Evolutionary conservation across 225 moss, liverwort and hornwort species (phyloP).

Genomic region (Bryoerythrophyllum caledonicum): DNA sequence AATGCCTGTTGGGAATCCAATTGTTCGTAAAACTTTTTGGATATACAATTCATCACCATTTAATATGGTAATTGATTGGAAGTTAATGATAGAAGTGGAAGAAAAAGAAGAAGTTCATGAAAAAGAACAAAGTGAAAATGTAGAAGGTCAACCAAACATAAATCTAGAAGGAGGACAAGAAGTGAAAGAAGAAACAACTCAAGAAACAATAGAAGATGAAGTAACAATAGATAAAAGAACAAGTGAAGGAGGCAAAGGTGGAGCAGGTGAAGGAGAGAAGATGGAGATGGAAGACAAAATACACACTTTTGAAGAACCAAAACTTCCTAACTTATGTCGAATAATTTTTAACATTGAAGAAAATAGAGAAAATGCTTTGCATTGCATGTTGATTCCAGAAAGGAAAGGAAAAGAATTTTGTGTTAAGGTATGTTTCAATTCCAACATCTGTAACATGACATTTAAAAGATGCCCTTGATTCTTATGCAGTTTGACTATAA

Average conservation of each 20-base stretch:
- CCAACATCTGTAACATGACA: too few relatives aligned
- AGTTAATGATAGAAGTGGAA: constrained; percentile 44
- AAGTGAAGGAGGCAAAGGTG: neutral
- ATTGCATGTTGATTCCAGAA: constrained; percentile 40
- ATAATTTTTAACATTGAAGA: constrained; percentile 58
- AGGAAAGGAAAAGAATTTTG: constrained; percentile 32
- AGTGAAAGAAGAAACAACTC: neutral
- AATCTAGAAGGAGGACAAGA: neutral
- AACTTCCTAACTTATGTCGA: constrained; percentile 22
- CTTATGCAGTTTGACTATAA: too few relatives aligned
- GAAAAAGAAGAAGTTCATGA: neutral
- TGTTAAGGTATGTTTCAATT: constrained; percentile 23
- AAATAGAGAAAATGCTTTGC: constrained; percentile 23
- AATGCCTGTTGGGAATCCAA: constrained; percentile 61
- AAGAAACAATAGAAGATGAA: neutral
- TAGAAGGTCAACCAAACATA: neutral
- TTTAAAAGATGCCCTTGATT: neutral
- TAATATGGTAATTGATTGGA: constrained; percentile 77
- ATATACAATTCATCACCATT: constrained; percentile 69
- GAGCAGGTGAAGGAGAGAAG: neutral
- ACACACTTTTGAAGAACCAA: neutral
- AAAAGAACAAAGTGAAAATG: neutral
- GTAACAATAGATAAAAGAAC: neutral
- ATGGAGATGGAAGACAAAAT: neutral
- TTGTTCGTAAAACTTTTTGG: constrained; percentile 67